These are phyloP conservation scores for Aspergillus japonicus DNA, from an alignment of 2,329 filamentous ascomycete genomes.

Conservation along the genomic window DNA sequence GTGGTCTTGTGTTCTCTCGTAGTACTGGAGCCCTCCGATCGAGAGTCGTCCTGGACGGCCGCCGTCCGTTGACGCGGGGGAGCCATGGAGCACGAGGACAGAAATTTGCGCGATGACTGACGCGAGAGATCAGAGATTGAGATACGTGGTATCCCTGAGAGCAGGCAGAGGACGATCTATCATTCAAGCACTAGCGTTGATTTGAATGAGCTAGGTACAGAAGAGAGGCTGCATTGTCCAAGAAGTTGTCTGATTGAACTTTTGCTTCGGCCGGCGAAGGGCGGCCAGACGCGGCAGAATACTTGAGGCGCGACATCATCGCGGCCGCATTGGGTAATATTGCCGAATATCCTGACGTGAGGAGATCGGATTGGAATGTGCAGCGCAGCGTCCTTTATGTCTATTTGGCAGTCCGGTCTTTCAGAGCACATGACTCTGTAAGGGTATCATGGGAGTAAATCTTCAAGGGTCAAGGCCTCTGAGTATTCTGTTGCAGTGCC, in stretches of 20 bases:
- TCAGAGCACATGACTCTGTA: background rate
- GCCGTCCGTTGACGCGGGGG: conserved; percentile 46
- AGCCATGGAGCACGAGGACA: conserved; percentile 36
- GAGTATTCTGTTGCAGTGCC: background rate
- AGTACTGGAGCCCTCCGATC: conserved; percentile 49
- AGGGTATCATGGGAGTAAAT: background rate
- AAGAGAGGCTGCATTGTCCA: conserved; percentile 8
- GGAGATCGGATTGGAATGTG: background rate
- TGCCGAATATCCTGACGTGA: conserved; percentile 4
- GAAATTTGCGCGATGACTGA: conserved; percentile 1
- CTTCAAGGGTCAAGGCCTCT: background rate
- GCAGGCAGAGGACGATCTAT: background rate
- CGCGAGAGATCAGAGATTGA: background rate
- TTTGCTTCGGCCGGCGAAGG: conserved; percentile 20
- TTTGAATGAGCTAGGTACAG: background rate
- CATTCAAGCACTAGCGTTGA: conserved; percentile 9
- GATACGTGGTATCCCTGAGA: background rate
- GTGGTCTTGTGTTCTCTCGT: conserved; percentile 38
- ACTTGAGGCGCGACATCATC: conserved; percentile 25
- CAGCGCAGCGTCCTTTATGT: background rate
- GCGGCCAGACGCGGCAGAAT: conserved; percentile 37
- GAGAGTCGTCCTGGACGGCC: conserved; percentile 44
- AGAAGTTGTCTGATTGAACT: conserved; percentile 17
- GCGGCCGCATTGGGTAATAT: conserved; percentile 21
- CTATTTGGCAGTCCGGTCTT: background rate